These are phyloP conservation scores for Hymenochaete sp. DNA, from an alignment of 1,284 basidiomycete species.

Conservation along the genomic window DNA sequence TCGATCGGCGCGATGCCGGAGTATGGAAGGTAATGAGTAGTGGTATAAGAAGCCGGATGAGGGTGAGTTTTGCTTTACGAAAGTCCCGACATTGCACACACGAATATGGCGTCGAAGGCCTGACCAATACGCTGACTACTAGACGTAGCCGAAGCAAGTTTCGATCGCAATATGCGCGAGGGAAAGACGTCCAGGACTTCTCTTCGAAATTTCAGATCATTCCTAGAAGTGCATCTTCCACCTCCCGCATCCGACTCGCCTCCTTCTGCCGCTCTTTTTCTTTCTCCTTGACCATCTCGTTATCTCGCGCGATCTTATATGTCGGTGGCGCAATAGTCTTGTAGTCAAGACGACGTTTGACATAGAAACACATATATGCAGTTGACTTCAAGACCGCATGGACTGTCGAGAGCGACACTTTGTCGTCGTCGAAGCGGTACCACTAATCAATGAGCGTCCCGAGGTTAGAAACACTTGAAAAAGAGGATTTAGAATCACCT, in stretches of 20 bases:
- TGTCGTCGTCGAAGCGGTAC: constrained; percentile 95
- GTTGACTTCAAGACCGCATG: constrained; percentile 58
- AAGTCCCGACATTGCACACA: background rate
- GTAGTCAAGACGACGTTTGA: constrained; percentile 80
- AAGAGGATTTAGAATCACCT: constrained; percentile 38
- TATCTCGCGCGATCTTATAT: constrained; percentile 62
- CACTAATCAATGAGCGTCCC: constrained; percentile 44
- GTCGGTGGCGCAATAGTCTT: constrained; percentile 57
- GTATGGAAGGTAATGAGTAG: no score
- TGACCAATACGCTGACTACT: background rate
- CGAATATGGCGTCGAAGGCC: background rate
- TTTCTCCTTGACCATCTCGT: constrained; percentile 57
- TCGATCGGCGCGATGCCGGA: no score
- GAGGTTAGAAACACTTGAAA: constrained; percentile 3
- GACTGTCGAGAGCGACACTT: constrained; percentile 66
- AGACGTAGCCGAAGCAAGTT: background rate
- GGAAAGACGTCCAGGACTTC: background rate
- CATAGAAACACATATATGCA: constrained; percentile 91
- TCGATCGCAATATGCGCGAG: background rate
- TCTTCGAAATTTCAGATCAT: constrained; percentile 34
- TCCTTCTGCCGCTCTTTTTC: constrained; percentile 49
- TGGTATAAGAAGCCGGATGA: no score
- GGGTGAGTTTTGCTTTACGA: no score
- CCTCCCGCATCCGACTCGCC: constrained; percentile 45
- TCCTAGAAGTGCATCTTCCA: constrained; percentile 52